A percentile compares a stretch with the other conserved stretches of the same genome.
phyloP scores from a whole-genome alignment of 352 stramenopile species.

The Phytopythium helicoides region DNA sequence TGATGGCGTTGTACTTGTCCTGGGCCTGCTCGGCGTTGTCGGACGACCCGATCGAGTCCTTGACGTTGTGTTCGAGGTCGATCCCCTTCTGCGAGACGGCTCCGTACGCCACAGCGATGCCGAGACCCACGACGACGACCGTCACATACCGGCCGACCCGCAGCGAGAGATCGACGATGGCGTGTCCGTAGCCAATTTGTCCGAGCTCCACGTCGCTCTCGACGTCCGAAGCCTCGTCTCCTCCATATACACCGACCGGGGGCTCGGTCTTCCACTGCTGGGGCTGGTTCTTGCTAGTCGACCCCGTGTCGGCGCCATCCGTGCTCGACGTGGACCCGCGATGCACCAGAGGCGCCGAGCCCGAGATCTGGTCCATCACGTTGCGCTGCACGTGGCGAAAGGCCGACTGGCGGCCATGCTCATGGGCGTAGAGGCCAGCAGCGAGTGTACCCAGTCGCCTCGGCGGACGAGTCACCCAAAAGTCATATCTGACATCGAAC shows the following conservation, averaged over 20 bases:
- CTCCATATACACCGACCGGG: neutral
- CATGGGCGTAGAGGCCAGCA: too few relatives aligned
- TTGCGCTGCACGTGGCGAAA: too few relatives aligned
- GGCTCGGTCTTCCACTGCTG: conserved; percentile 4
- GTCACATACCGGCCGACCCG: conserved; percentile 17
- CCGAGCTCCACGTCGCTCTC: conserved; percentile 8
- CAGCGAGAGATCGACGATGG: conserved; percentile 22
- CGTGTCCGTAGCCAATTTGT: neutral
- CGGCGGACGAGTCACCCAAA: too few relatives aligned
- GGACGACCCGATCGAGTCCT: conserved; percentile 30
- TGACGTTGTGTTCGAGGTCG: conserved; percentile 24
- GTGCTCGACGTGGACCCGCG: conserved; percentile 5
- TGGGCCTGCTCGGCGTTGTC: conserved; percentile 28
- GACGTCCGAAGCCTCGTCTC: neutral
- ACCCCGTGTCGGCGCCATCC: neutral
- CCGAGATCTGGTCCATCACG: too few relatives aligned
- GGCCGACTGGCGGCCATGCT: too few relatives aligned
- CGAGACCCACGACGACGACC: conserved; percentile 20
- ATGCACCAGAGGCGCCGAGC: too few relatives aligned
- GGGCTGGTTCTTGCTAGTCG: too few relatives aligned
- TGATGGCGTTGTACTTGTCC: conserved; percentile 29
- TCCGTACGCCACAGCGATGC: conserved; percentile 20
- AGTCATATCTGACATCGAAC: too few relatives aligned
- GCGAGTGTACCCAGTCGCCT: too few relatives aligned
- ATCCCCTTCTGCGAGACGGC: conserved; percentile 24